phyloP scores from a whole-genome alignment of 768 basidiomycete species.

The Daedaleopsis sinensis region DNA sequence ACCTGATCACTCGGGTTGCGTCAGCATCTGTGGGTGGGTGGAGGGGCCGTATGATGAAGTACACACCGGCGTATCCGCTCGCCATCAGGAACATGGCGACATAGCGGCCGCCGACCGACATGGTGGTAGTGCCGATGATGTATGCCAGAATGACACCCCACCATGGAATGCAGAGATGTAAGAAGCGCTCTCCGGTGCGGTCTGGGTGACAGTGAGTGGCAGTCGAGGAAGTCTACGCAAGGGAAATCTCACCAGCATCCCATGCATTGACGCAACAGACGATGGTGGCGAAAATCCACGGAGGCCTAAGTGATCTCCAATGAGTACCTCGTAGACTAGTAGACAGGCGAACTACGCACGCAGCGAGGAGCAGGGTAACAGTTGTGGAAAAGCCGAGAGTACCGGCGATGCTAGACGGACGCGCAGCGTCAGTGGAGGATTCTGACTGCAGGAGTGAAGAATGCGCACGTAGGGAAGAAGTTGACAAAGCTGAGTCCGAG shows the following conservation, averaged over 20 bases:
- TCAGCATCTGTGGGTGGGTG: background rate
- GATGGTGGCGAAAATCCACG: conserved; percentile 60
- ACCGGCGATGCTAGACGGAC: conserved; percentile 47
- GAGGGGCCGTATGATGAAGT: background rate
- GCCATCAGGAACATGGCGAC: conserved; percentile 69
- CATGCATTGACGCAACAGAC: conserved; percentile 55
- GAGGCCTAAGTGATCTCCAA: conserved; percentile 46
- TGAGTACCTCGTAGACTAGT: background rate
- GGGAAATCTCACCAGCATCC: conserved; percentile 45
- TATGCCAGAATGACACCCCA: conserved; percentile 64
- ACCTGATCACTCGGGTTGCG: conserved; percentile 26
- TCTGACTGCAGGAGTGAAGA: background rate
- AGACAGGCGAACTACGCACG: conserved; percentile 41
- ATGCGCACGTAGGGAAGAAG: conserved; percentile 56
- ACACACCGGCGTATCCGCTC: conserved; percentile 48
- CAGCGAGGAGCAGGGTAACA: conserved; percentile 58
- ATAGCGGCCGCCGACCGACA: conserved; percentile 55
- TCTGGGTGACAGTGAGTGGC: conserved; percentile 36
- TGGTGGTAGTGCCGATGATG: conserved; percentile 60
- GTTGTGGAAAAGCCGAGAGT: conserved; percentile 67
- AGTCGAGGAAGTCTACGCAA: background rate
- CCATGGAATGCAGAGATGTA: conserved; percentile 60
- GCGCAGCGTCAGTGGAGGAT: background rate
- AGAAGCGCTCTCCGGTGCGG: conserved; percentile 63
- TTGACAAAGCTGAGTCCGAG: conserved; percentile 62